These are phyloP conservation scores for Torulaspora delbrueckii DNA, from an alignment of 805 yeast species.

Conservation along the genomic window DNA sequence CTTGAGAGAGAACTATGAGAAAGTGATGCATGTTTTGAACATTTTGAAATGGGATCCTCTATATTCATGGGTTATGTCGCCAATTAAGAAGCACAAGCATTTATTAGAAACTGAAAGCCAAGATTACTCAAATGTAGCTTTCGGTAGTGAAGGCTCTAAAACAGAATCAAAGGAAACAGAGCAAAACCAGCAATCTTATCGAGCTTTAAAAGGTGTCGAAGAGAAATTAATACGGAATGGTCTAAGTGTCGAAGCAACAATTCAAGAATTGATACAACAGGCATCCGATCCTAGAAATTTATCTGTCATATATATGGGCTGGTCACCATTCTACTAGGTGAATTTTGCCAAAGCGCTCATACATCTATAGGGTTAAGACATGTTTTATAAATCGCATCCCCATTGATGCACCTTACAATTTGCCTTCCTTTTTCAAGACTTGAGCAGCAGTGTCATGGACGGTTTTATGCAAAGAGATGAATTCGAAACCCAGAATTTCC, in stretches of 20 bases:
- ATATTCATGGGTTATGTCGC: slow-evolving; percentile 86
- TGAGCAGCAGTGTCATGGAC: slow-evolving; percentile 43
- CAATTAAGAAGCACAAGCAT: slow-evolving; percentile 50
- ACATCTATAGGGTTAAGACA: no score
- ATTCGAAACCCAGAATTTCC: slow-evolving; percentile 38
- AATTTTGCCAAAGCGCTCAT: no score
- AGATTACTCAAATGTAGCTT: slow-evolving; percentile 4
- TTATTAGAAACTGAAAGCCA: slow-evolving; percentile 25
- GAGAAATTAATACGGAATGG: slow-evolving; percentile 63
- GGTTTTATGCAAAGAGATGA: slow-evolving; percentile 37
- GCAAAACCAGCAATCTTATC: slow-evolving; percentile 67
- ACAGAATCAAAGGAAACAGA: slow-evolving; percentile 12
- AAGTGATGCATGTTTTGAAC: slow-evolving; percentile 75
- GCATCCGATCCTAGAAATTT: slow-evolving; percentile 67
- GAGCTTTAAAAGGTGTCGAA: slow-evolving; percentile 69
- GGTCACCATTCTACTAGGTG: slow-evolving; percentile 69
- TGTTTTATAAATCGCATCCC: neutral
- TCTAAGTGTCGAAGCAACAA: slow-evolving; percentile 77
- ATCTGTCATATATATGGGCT: slow-evolving; percentile 73
- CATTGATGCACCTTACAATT: neutral
- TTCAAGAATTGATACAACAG: slow-evolving; percentile 71
- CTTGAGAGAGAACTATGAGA: slow-evolving; percentile 58
- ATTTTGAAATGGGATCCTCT: slow-evolving; percentile 90
- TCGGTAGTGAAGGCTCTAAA: slow-evolving; percentile 11
- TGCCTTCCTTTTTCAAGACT: slow-evolving; percentile 34